Evolutionary conservation across 164 flowering plant species (phyloP).

Genomic region (Stephania yunnanensis): DNA sequence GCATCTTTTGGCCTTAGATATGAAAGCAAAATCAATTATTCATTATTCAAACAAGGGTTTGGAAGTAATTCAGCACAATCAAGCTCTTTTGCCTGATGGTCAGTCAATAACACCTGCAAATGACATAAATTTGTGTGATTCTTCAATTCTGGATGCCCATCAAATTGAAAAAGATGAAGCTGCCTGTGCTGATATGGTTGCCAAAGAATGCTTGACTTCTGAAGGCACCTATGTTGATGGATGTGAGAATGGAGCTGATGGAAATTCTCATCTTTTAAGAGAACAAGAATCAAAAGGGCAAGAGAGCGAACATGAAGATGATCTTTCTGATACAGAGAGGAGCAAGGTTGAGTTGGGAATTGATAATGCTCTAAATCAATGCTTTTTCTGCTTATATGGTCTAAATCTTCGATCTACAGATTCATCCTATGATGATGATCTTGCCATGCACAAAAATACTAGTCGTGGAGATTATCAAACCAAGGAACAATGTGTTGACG

Average conservation of each 20-base stretch:
- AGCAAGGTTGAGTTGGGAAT: slow-evolving; percentile 75
- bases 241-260: slow-evolving; percentile 24
- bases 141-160: slow-evolving; percentile 19
- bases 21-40: slow-evolving; percentile 64
- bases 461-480: slow-evolving; percentile 94
- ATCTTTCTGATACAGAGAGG: slow-evolving; percentile 56
- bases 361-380: slow-evolving; percentile 85
- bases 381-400: slow-evolving; percentile 96
- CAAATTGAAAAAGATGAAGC: slow-evolving; percentile 22
- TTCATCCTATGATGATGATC: slow-evolving; percentile 78
- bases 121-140: slow-evolving; percentile 22
- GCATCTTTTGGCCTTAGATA: slow-evolving; percentile 76
- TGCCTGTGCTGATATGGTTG: slow-evolving; percentile 1
- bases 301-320: slow-evolving; percentile 24
- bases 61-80: slow-evolving; percentile 27
- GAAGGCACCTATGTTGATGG: slow-evolving; percentile 20
- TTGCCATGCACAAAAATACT: slow-evolving; percentile 81
- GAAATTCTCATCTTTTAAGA: slow-evolving; percentile 12
- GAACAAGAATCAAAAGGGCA: slow-evolving; percentile 26
- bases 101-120: slow-evolving; percentile 19
- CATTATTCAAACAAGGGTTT: slow-evolving; percentile 29
- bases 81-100: slow-evolving; percentile 13
- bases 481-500: slow-evolving; percentile 97
- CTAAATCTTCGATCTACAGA: slow-evolving; percentile 82
- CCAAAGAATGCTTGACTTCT: slow-evolving; percentile 2